Base-by-base conservation (phyloP, 1,284 basidiomycete species). In the Boletus sp. region DNA sequence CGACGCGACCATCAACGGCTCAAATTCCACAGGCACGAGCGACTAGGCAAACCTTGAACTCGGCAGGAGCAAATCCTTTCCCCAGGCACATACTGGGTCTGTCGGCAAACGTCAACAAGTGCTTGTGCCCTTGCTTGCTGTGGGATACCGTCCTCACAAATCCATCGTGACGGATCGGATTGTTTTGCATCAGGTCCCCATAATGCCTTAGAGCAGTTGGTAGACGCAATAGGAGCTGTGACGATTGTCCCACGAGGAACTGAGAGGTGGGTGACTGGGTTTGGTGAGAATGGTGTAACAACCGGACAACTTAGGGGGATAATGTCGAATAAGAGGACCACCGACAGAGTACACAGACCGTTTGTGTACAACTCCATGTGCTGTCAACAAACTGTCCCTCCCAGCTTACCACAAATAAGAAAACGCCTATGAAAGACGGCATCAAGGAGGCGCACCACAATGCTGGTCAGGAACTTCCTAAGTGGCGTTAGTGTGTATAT, bases 21-120 rank as follows among this genome's bases (percentile, higher is more conserved):
- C 17, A 10, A 2, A 2, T 4, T 22, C 4, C 10, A 50, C 20
- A 4, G 14, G 7, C 4, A 17, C 33, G 17, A 17, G n/a, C n/a
- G n/a, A n/a, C n/a, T n/a, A n/a, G n/a, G n/a, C n/a, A n/a, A n/a
- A n/a, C 57, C 51, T 67, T 59, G 25, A 59, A 29, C 27, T 76
- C 73, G 0, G 70, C 55, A 8, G 76, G 30, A 0, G 75, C 70
- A 52, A 78, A 74, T 9, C 61, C 59, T 48, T 66, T 74, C 6
- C 75, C 76, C 1, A 75, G 49, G 53, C 75, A 78, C 22, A 63
- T 69, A 43, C 74, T 68, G 1, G 76, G 72, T 4, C 78, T 77
- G 55, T 74, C 74, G 0, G 69, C 66, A 48, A 80, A 80, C 1
- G 74, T 75, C 54, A 78, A 62, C 23, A 78, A 49, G 55, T 74